Conservation (phyloP, 106 monocot genomes). For the Triglochin maritima region DNA sequence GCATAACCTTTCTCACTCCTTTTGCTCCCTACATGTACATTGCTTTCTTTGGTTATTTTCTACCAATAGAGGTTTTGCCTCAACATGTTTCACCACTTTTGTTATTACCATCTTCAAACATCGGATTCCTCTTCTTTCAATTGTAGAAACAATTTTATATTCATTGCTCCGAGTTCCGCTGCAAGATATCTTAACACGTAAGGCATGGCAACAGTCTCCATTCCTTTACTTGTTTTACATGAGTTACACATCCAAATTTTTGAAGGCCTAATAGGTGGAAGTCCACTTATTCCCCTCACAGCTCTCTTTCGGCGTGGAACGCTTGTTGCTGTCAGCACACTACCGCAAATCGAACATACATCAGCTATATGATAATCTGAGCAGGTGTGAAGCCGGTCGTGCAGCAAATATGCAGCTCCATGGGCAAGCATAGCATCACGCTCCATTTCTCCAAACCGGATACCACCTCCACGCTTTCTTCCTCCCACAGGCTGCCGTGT, state of each 20-base stretch:
- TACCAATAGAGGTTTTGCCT: too few species aligned
- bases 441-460: conserved; percentile 99
- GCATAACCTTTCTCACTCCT: too few species aligned
- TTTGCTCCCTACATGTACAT: too few species aligned
- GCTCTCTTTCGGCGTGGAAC: conserved; percentile 41
- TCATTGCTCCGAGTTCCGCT: conserved; percentile 87
- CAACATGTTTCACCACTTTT: too few species aligned
- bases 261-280: conserved; percentile 39
- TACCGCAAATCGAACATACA: conserved; percentile 82
- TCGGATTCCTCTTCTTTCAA: conserved; percentile 23
- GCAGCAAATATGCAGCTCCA: conserved; percentile 81
- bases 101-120: too few species aligned
- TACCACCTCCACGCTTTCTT: conserved; percentile 88
- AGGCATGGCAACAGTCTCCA: conserved; percentile 98
- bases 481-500: conserved; percentile 88
- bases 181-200: conserved; percentile 85
- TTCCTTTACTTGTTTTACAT: conserved; percentile 69
- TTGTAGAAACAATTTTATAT: conserved; percentile 63
- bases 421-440: conserved; percentile 90
- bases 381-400: conserved; percentile 84
- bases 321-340: conserved; percentile 55
- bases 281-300: conserved; percentile 35
- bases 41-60: too few species aligned
- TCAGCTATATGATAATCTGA: conserved; percentile 95
- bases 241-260: conserved; percentile 41